Percentiles rank a stretch among this genome's conserved stretches.
Evolutionary conservation across 768 basidiomycete genomes (phyloP).

Genomic region (Boletus reticulatus): DNA sequence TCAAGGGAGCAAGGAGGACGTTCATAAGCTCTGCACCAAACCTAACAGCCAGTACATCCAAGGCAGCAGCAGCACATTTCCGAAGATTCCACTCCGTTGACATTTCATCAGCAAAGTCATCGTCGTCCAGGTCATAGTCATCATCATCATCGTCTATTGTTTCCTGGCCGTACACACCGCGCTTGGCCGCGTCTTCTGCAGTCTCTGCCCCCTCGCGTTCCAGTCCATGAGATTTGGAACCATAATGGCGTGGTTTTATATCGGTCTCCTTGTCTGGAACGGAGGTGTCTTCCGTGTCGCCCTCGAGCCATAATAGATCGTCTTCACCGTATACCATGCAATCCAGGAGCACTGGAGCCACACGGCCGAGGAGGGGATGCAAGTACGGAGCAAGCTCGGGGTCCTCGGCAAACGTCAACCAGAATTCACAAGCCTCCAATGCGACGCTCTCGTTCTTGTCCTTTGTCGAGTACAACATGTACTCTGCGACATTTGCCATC

Average conservation of each 20-base stretch:
- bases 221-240: slow-evolving; percentile 78
- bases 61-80: slow-evolving; percentile 96
- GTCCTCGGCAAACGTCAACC: slow-evolving; percentile 98
- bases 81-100: slow-evolving; percentile 98
- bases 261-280: slow-evolving; percentile 94
- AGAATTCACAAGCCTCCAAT: slow-evolving; percentile 98
- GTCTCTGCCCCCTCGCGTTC: slow-evolving; percentile 61
- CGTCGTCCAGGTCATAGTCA: slow-evolving; percentile 82
- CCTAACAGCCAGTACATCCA: slow-evolving; percentile 94
- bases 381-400: slow-evolving; percentile 81
- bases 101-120: slow-evolving; percentile 90
- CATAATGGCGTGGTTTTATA: slow-evolving; percentile 95
- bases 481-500: slow-evolving; percentile 93
- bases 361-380: slow-evolving; percentile 83
- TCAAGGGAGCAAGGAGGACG: slow-evolving; percentile 83
- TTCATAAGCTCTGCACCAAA: slow-evolving; percentile 89
- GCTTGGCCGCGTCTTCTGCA: slow-evolving; percentile 37
- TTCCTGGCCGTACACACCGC: slow-evolving; percentile 77
- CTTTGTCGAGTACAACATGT: slow-evolving; percentile 98
- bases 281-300: slow-evolving; percentile 81
- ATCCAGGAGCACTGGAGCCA: slow-evolving; percentile 92
- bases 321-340: slow-evolving; percentile 98
- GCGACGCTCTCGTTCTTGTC: slow-evolving; percentile 97
- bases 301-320: slow-evolving; percentile 93
- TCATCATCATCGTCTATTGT: slow-evolving; percentile 84